Evolutionary conservation across 805 yeast genomes (phyloP).

Genomic region (Saccharomycopsis babjevae): DNA sequence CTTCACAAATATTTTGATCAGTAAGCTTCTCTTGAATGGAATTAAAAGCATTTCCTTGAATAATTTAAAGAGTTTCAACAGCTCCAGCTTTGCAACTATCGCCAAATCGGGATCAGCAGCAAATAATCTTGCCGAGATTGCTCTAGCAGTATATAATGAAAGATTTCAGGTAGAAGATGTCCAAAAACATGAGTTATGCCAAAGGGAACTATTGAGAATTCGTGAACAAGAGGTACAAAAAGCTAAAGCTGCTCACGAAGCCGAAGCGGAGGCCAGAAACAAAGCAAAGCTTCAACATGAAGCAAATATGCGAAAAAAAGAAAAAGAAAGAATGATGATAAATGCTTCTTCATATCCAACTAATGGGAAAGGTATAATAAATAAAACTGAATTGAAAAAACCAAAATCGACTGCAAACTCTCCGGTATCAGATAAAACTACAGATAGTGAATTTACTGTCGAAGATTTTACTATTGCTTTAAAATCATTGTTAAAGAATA

Average conservation of each 20-base stretch:
- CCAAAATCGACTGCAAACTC: not conserved
- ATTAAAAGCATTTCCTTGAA: not conserved
- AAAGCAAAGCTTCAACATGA: not conserved
- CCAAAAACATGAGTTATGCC: not conserved
- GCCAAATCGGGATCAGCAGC: not conserved
- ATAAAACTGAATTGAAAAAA: not conserved
- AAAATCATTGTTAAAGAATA: constrained; percentile 8
- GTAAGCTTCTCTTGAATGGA: not conserved
- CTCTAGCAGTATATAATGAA: constrained; percentile 6
- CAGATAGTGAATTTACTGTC: constrained; percentile 7
- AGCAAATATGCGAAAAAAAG: not conserved
- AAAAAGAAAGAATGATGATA: not conserved
- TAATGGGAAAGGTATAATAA: not conserved
- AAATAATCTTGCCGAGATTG: constrained; percentile 7
- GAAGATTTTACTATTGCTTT: constrained; percentile 16
- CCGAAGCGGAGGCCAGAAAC: not conserved
- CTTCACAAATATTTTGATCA: constrained; percentile 2
- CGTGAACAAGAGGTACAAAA: constrained; percentile 1
- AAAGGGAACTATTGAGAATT: constrained; percentile 1
- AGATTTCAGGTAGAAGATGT: constrained; percentile 7
- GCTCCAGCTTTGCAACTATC: not conserved
- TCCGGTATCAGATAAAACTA: not conserved
- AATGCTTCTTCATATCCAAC: not conserved
- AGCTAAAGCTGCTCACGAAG: constrained; percentile 1
- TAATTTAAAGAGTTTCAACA: not conserved